Conservation (phyloP, 164 flowering plant genomes). For the Buxus sempervirens region DNA sequence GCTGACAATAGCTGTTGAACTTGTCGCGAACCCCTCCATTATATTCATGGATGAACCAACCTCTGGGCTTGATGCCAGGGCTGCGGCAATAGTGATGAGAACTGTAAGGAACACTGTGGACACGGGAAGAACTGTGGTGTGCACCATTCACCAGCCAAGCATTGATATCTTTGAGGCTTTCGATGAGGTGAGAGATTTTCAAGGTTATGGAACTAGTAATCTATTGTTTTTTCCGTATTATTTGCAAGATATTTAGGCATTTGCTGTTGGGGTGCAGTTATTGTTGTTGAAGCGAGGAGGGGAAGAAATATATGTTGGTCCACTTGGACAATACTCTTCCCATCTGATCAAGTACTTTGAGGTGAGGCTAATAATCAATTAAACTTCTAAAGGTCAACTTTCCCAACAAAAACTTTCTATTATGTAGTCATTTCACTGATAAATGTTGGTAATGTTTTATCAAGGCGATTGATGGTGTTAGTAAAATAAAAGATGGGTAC, state of each 20-base stretch:
- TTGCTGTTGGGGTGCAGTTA: constrained; percentile 30
- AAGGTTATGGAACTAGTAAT: not conserved
- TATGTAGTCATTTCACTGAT: not conserved
- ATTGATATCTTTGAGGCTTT: constrained; percentile 61
- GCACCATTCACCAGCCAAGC: constrained; percentile 70
- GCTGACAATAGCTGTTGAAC: constrained; percentile 54
- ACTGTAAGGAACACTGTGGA: constrained; percentile 53
- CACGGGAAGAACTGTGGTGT: constrained; percentile 58
- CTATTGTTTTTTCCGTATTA: not conserved
- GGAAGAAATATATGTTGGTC: constrained; percentile 55
- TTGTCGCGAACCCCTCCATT: constrained; percentile 55
- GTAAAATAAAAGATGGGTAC: constrained; percentile 32
- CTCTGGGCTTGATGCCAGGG: constrained; percentile 66
- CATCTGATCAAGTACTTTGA: constrained; percentile 52
- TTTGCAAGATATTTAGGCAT: not conserved
- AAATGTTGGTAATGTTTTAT: not conserved
- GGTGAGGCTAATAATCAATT: constrained; percentile 28
- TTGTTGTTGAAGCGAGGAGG: constrained; percentile 61
- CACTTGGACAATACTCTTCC: constrained; percentile 43
- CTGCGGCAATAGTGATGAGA: constrained; percentile 64
- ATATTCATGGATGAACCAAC: constrained; percentile 65
- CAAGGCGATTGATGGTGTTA: constrained; percentile 43
- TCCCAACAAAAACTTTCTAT: not conserved
- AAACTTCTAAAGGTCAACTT: not conserved
- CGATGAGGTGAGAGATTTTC: constrained; percentile 39